Evolutionary conservation across 139 green algal genomes (phyloP).

Genomic region (Mesotaenium endlicherianum): DNA sequence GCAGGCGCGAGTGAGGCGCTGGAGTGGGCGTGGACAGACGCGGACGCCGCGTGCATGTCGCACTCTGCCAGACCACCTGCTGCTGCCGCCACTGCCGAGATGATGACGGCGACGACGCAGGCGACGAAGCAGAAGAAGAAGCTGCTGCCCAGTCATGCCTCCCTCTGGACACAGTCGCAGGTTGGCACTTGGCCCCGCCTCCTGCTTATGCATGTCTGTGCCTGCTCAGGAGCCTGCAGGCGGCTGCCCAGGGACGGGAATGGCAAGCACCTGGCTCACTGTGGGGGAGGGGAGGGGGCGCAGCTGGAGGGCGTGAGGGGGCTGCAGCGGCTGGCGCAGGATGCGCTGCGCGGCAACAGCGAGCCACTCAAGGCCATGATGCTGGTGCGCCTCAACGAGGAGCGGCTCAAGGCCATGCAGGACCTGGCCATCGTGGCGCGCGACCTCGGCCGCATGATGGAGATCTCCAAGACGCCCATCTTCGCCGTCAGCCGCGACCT

Average conservation of each 20-base stretch:
- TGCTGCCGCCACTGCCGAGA: too few species aligned
- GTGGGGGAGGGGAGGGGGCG: background rate
- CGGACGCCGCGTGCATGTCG: background rate
- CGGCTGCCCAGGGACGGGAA: too few species aligned
- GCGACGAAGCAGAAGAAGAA: background rate
- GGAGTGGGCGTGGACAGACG: conserved; percentile 31
- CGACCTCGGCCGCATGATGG: conserved; percentile 29
- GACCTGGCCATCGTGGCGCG: conserved; percentile 33
- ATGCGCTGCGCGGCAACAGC: conserved; percentile 25
- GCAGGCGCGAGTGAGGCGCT: too few species aligned
- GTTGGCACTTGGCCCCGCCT: too few species aligned
- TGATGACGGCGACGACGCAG: background rate
- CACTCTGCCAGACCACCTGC: too few species aligned
- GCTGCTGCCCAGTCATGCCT: background rate
- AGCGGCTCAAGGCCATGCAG: conserved; percentile 35
- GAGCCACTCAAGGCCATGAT: conserved; percentile 44
- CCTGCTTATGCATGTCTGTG: too few species aligned
- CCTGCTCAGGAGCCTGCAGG: too few species aligned
- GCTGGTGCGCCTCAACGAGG: conserved; percentile 36
- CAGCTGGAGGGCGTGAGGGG: conserved; percentile 19
- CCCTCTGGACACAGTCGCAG: background rate
- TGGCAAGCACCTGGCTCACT: too few species aligned
- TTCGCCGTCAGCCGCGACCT: background rate
- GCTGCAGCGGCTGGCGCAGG: conserved; percentile 15
- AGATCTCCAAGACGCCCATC: conserved; percentile 36